Conservation (phyloP, 2,329 filamentous ascomycete species). For the Aspergillus clavatus region DNA sequence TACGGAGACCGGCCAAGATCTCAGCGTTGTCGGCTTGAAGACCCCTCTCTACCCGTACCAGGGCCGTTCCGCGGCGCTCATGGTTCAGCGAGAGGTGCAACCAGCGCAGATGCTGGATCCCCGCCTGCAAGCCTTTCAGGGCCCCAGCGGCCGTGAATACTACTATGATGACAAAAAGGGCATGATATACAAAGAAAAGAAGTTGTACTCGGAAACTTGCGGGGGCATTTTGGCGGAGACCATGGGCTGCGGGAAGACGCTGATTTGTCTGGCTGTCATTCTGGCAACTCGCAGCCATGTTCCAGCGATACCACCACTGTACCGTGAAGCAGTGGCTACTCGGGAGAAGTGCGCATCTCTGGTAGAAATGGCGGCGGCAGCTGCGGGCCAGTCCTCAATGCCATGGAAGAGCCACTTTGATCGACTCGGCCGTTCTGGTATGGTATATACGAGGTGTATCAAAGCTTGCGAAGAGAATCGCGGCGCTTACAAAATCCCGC, state of each 20-base stretch:
- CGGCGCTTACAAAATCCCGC: conserved; percentile 55
- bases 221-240: conserved; percentile 56
- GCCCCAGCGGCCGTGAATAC: conserved; percentile 60
- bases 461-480: conserved; percentile 54
- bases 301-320: conserved; percentile 60
- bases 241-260: conserved; percentile 69
- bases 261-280: conserved; percentile 76
- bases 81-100: conserved; percentile 74
- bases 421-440: conserved; percentile 43
- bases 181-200: conserved; percentile 59
- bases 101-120: conserved; percentile 66
- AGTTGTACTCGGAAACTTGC: conserved; percentile 65
- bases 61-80: conserved; percentile 69
- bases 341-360: conserved; percentile 57
- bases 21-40: conserved; percentile 35
- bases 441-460: conserved; percentile 53
- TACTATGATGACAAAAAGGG: conserved; percentile 66
- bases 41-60: conserved; percentile 75
- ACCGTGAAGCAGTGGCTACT: conserved; percentile 44
- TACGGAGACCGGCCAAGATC: conserved; percentile 9
- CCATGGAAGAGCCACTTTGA: conserved; percentile 67
- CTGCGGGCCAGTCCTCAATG: conserved; percentile 60
- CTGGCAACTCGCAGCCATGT: conserved; percentile 68
- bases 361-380: conserved; percentile 69
- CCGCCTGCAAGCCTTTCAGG: conserved; percentile 56